phyloP scores from a whole-genome alignment of 352 stramenopile genomes.

The Phytophthora litchii region DNA sequence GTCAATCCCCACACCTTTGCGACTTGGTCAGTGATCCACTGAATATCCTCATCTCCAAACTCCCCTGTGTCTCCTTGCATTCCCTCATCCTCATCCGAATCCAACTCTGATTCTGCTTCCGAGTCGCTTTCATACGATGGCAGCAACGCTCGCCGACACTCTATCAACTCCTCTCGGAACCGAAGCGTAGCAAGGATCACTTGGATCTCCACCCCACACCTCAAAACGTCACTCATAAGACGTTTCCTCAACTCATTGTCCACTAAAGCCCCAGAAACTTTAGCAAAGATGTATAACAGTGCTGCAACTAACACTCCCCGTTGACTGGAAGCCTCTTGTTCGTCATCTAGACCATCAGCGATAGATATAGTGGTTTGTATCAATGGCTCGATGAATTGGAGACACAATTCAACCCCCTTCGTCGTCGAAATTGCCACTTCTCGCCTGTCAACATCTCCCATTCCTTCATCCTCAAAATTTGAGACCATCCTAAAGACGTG shows the following conservation, averaged over 20 bases:
- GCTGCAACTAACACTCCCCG: constrained; percentile 42
- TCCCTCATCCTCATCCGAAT: constrained; percentile 36
- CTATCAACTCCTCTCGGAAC: constrained; percentile 59
- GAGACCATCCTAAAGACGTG: constrained; percentile 23
- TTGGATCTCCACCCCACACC: constrained; percentile 40
- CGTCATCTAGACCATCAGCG: constrained; percentile 16
- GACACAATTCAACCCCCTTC: constrained; percentile 26
- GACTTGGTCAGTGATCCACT: constrained; percentile 43
- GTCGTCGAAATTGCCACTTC: constrained; percentile 6
- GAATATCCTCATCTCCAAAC: constrained; percentile 30
- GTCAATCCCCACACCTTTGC: constrained; percentile 35
- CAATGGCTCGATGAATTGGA: constrained; percentile 43
- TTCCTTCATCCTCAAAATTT: constrained; percentile 10
- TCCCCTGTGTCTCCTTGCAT: constrained; percentile 17
- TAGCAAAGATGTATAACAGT: constrained; percentile 45
- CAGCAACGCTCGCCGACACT: constrained; percentile 45
- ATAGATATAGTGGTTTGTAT: constrained; percentile 24
- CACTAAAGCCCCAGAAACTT: not conserved
- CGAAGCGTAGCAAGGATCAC: constrained; percentile 56
- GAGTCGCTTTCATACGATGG: constrained; percentile 43
- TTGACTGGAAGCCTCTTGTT: constrained; percentile 26
- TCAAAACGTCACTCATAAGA: constrained; percentile 37
- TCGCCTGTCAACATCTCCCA: not conserved
- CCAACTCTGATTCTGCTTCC: constrained; percentile 34
- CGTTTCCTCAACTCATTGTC: constrained; percentile 10